Evolutionary conservation across 306 rosid species (phyloP).

Genomic region (Benincasa hispida): DNA sequence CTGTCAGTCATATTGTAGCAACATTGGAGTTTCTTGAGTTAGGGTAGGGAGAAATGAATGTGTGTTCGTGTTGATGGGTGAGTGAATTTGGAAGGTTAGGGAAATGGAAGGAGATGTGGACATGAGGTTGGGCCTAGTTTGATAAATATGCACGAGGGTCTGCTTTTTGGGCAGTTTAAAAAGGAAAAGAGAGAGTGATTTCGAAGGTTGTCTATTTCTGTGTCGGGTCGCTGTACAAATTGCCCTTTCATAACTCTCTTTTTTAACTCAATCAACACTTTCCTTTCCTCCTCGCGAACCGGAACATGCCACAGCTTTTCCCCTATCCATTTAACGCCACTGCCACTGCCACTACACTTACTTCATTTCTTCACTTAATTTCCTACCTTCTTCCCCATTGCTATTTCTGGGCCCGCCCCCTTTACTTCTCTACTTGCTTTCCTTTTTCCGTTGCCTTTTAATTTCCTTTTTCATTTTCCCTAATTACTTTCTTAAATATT

Average conservation of each 20-base stretch:
- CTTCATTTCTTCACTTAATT: too few species aligned
- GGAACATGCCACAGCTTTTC: not conserved
- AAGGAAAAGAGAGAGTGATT: not conserved
- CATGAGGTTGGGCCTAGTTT: not conserved
- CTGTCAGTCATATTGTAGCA: not conserved
- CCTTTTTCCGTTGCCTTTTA: not conserved
- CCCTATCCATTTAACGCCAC: too few species aligned
- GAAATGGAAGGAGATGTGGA: not conserved
- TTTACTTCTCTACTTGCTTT: not conserved
- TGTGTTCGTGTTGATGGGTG: not conserved
- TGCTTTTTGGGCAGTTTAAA: not conserved
- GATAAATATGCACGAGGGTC: constrained; percentile 7
- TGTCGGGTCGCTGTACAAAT: not conserved
- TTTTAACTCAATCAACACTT: not conserved
- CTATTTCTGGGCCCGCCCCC: not conserved
- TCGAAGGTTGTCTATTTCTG: not conserved
- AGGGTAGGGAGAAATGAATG: not conserved
- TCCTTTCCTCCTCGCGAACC: not conserved
- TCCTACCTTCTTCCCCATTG: too few species aligned
- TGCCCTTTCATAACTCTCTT: not conserved
- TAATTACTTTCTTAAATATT: too few species aligned
- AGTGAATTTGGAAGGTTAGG: not conserved
- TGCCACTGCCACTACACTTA: too few species aligned
- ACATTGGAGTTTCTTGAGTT: too few species aligned
- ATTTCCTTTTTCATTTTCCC: not conserved